Percentiles rank a stretch among this genome's conserved stretches.
Conservation (phyloP, 1,284 basidiomycete species). For the Coniferiporia weirii region DNA sequence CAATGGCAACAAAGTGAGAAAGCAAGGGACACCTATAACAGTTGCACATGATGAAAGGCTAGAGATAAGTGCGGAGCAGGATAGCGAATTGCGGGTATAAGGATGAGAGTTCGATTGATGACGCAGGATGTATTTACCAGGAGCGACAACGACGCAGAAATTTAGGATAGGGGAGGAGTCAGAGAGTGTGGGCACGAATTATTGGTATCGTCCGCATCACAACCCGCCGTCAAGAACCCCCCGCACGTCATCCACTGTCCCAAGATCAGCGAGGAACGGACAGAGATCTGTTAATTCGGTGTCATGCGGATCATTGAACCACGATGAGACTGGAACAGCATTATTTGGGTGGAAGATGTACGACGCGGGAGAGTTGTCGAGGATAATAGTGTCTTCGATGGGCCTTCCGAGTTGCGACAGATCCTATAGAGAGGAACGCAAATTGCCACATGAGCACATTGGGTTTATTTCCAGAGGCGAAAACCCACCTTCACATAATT, state of each 20-base stretch:
- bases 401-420: slow-evolving; percentile 93
- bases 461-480: slow-evolving; percentile 1
- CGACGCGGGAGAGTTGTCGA: slow-evolving; percentile 98
- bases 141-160: background rate
- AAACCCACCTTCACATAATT: slow-evolving; percentile 92
- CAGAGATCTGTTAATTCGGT: slow-evolving; percentile 94
- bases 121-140: slow-evolving; percentile 9
- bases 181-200: background rate
- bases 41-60: slow-evolving; percentile 7
- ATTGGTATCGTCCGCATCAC: slow-evolving; percentile 28
- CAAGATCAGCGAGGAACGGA: slow-evolving; percentile 89
- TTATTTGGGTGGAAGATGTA: slow-evolving; percentile 99
- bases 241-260: slow-evolving; percentile 83
- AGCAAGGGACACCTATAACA: slow-evolving; percentile 12
- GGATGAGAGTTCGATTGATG: slow-evolving; percentile 3
- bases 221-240: slow-evolving; percentile 85
- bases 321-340: slow-evolving; percentile 96
- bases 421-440: slow-evolving; percentile 52
- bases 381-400: slow-evolving; percentile 91
- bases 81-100: slow-evolving; percentile 13
- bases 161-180: background rate
- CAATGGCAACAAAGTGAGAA: background rate
- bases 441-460: slow-evolving; percentile 15
- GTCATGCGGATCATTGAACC: slow-evolving; percentile 99
- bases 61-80: slow-evolving; percentile 6